Conservation (phyloP, 345 rosid species). For the Pistacia atlantica region DNA sequence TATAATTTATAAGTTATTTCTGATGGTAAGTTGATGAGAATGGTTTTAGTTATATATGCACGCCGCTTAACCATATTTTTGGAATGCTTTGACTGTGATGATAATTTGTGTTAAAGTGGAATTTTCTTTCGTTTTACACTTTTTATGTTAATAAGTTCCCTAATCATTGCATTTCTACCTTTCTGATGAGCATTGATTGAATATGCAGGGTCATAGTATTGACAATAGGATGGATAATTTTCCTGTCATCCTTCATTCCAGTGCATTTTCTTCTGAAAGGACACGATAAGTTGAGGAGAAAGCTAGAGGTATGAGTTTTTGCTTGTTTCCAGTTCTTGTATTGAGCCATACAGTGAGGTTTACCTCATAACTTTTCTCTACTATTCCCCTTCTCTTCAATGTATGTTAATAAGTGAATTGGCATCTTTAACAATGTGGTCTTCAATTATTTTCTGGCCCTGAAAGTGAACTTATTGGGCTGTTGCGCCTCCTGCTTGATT, state of each 20-base stretch:
- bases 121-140: not conserved
- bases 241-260: conserved; percentile 78
- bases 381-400: not conserved
- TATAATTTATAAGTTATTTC: not conserved
- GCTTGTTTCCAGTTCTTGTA: conserved; percentile 5
- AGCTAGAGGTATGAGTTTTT: conserved; percentile 65
- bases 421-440: not conserved
- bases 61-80: not conserved
- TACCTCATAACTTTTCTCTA: not conserved
- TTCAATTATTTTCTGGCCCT: not conserved
- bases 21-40: not conserved
- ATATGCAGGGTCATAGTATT: conserved; percentile 71
- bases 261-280: conserved; percentile 77
- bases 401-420: not conserved
- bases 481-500: not conserved
- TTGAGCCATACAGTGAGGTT: not conserved
- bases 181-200: conserved; percentile 14
- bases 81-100: not conserved
- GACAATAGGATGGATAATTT: conserved; percentile 88
- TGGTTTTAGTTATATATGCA: not conserved
- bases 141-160: not conserved
- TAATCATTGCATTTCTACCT: conserved; percentile 1
- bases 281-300: conserved; percentile 75
- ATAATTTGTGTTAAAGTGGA: not conserved
- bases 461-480: not conserved